Conservation (phyloP, 495 filamentous ascomycete genomes). For the Xylaria sp. region DNA sequence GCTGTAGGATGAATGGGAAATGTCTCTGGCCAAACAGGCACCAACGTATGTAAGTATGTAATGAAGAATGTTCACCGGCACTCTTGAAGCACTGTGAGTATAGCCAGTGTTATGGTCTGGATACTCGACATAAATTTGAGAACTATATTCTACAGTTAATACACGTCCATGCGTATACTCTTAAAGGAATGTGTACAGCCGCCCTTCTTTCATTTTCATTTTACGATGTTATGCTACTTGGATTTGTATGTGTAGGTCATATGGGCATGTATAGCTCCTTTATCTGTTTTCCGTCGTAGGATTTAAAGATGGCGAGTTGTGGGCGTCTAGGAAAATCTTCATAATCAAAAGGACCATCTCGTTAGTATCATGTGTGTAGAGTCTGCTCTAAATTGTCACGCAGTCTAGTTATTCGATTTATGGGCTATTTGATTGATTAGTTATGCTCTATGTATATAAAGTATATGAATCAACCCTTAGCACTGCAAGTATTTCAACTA, state of each 20-base stretch:
- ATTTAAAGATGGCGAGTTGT: not conserved
- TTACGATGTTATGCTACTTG: not conserved
- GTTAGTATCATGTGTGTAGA: not conserved
- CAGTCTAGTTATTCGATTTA: not conserved
- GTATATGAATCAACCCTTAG: no score
- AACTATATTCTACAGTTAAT: not conserved
- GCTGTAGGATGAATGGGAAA: not conserved
- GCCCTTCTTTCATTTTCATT: not conserved
- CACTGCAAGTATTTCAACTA: not conserved
- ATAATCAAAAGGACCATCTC: not conserved
- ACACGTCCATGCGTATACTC: not conserved
- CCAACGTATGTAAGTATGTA: not conserved
- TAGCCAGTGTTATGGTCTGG: no score
- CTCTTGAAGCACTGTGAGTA: no score
- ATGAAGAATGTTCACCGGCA: not conserved
- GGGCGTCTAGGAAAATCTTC: not conserved
- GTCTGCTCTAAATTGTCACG: not conserved
- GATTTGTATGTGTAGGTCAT: not conserved
- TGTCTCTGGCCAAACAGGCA: not conserved
- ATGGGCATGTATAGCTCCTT: not conserved
- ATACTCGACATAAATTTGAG: no score
- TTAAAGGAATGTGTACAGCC: not conserved
- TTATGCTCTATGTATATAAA: not conserved
- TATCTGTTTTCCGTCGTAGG: not conserved
- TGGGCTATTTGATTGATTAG: not conserved